Conservation (phyloP, 805 yeast species). For the Scheffersomyces ergatensis region DNA sequence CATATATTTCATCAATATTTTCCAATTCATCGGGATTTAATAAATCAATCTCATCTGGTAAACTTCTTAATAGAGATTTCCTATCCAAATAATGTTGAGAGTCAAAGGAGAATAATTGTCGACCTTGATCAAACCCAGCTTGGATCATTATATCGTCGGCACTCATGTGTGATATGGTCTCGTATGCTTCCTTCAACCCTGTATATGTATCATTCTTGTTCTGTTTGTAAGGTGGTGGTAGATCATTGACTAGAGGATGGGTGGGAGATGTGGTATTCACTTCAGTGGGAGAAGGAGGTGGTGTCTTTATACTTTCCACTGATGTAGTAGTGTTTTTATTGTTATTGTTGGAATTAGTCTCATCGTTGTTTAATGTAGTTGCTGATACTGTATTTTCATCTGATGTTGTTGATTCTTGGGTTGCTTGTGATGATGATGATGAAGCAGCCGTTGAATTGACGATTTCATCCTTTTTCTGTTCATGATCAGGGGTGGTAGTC, state of each 20-base stretch:
- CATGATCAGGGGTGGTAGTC: neutral
- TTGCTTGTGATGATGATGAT: neutral
- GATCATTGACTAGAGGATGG: too few species aligned
- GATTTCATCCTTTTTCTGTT: neutral
- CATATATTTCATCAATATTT: constrained; percentile 30
- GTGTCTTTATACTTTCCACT: neutral
- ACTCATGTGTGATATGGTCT: constrained; percentile 33
- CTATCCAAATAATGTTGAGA: constrained; percentile 36
- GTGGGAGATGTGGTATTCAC: too few species aligned
- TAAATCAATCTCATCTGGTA: constrained; percentile 37
- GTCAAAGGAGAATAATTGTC: constrained; percentile 30
- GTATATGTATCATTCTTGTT: neutral
- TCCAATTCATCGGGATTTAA: constrained; percentile 23
- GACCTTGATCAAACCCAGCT: constrained; percentile 31
- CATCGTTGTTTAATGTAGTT: neutral
- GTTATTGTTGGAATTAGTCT: too few species aligned
- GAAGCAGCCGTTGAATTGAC: neutral
- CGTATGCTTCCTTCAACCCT: constrained; percentile 15
- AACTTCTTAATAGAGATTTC: constrained; percentile 21
- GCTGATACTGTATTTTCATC: neutral
- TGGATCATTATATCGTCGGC: constrained; percentile 35
- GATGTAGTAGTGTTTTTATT: neutral
- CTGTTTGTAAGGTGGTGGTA: too few species aligned
- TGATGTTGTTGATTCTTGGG: neutral
- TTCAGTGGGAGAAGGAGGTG: neutral